phyloP scores from a whole-genome alignment of 2,329 filamentous ascomycete genomes.

The Beauveria asiatica region DNA sequence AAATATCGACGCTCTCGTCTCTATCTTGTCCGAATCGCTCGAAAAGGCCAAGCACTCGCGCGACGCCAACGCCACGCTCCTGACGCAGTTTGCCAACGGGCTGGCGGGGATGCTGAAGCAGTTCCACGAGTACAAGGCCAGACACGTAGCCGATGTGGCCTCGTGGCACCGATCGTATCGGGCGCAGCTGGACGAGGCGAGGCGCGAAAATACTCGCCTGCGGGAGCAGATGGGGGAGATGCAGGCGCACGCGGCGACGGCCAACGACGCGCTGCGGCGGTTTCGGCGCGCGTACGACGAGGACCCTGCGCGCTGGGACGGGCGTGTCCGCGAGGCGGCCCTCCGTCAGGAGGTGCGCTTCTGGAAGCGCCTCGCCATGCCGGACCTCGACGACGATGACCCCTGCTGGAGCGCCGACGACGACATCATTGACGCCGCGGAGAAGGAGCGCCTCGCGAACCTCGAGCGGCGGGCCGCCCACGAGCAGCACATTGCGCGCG shows the following conservation, averaged over 20 bases:
- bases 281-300: slow-evolving; percentile 51
- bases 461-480: slow-evolving; percentile 38
- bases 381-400: slow-evolving; percentile 50
- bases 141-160: slow-evolving; percentile 52
- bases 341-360: slow-evolving; percentile 52
- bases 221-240: slow-evolving; percentile 61
- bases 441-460: slow-evolving; percentile 48
- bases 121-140: slow-evolving; percentile 57
- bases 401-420: slow-evolving; percentile 57
- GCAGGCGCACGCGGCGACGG: slow-evolving; percentile 50
- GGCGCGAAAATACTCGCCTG: slow-evolving; percentile 53
- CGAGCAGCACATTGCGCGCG: slow-evolving; percentile 23
- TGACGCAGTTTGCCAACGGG: slow-evolving; percentile 49
- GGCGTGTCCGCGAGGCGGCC: slow-evolving; percentile 43
- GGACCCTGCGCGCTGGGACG: slow-evolving; percentile 44
- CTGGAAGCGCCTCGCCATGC: slow-evolving; percentile 60
- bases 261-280: slow-evolving; percentile 48
- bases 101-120: slow-evolving; percentile 52
- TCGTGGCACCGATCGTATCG: slow-evolving; percentile 59
- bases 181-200: slow-evolving; percentile 54
- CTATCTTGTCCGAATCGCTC: slow-evolving; percentile 51
- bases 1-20: slow-evolving; percentile 54
- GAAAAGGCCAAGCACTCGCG: slow-evolving; percentile 53
- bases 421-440: slow-evolving; percentile 51
- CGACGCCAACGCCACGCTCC: slow-evolving; percentile 50